Conservation (phyloP, 441 rosid genomes). For the Melastoma candidum region DNA sequence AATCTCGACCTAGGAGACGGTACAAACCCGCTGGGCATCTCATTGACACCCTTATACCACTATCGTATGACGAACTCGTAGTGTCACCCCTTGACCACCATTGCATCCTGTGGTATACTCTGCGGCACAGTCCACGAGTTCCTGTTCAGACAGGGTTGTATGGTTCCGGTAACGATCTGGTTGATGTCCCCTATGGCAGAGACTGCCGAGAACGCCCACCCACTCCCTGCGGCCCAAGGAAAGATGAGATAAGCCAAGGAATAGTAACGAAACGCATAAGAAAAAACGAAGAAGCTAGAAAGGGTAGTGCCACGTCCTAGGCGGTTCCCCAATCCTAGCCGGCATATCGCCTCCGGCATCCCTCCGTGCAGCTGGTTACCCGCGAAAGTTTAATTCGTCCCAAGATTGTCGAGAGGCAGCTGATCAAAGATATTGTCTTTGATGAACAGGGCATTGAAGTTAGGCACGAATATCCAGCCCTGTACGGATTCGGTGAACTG, state of each 20-base stretch:
- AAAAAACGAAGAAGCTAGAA: no score
- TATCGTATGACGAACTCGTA: conserved; percentile 13
- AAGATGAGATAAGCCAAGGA: no score
- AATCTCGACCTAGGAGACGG: no score
- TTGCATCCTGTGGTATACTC: conserved; percentile 14
- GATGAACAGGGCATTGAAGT: conserved; percentile 57
- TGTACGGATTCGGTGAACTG: conserved; percentile 63
- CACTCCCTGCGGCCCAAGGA: conserved; percentile 9
- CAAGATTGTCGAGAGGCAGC: conserved; percentile 40
- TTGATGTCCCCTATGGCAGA: conserved; percentile 16
- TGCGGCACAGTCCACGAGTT: conserved; percentile 14
- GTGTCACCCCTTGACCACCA: conserved; percentile 15
- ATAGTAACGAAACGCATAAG: no score
- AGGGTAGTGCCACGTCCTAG: conserved; percentile 6
- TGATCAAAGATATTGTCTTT: conserved; percentile 57
- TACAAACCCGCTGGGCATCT: no score
- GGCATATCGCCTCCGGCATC: conserved; percentile 36
- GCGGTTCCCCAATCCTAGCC: conserved; percentile 14
- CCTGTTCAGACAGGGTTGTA: conserved; percentile 15
- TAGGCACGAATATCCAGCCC: conserved; percentile 51
- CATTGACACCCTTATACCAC: conserved; percentile 1
- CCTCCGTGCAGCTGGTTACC: conserved; percentile 29
- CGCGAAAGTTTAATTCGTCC: conserved; percentile 28
- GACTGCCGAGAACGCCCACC: conserved; percentile 17
- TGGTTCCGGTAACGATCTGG: conserved; percentile 10